Evolutionary conservation across 345 rosid genomes (phyloP).

Genomic region (Citrus medica): DNA sequence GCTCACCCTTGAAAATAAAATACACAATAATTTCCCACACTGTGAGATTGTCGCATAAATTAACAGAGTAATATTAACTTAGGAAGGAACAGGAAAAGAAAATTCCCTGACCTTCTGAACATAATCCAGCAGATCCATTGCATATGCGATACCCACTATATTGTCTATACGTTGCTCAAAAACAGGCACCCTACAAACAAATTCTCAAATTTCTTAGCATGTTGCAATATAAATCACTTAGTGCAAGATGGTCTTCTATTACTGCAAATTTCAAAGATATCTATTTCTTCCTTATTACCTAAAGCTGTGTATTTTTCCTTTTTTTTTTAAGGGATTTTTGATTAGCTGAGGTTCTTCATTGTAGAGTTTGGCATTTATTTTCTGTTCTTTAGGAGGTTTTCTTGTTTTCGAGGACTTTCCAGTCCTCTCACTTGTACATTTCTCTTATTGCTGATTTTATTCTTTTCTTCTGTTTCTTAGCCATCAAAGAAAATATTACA

Average conservation of each 20-base stretch:
- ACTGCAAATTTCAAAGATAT: not conserved
- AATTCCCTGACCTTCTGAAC: conserved; percentile 73
- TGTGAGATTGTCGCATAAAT: conserved; percentile 33
- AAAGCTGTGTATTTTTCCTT: not conserved
- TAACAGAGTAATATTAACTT: conserved; percentile 22
- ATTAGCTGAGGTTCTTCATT: not conserved
- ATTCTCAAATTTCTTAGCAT: conserved; percentile 18
- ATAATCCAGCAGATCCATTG: conserved; percentile 95
- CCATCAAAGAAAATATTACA: not conserved
- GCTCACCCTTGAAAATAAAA: conserved; percentile 95
- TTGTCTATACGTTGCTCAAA: conserved; percentile 99
- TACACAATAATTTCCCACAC: conserved; percentile 35
- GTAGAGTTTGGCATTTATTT: not conserved
- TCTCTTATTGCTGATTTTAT: not conserved
- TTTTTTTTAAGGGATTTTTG: not conserved
- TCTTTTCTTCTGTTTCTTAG: not conserved
- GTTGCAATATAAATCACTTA: conserved; percentile 9
- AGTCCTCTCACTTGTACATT: not conserved
- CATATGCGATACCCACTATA: conserved; percentile 94
- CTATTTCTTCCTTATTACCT: not conserved
- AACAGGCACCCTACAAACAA: conserved; percentile 81
- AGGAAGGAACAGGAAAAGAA: conserved; percentile 12
- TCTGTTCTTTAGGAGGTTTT: not conserved
- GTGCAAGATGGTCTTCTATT: conserved; percentile 3
- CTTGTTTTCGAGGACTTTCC: not conserved